Conservation (phyloP, 768 basidiomycete species). For the Pholiota molesta region DNA sequence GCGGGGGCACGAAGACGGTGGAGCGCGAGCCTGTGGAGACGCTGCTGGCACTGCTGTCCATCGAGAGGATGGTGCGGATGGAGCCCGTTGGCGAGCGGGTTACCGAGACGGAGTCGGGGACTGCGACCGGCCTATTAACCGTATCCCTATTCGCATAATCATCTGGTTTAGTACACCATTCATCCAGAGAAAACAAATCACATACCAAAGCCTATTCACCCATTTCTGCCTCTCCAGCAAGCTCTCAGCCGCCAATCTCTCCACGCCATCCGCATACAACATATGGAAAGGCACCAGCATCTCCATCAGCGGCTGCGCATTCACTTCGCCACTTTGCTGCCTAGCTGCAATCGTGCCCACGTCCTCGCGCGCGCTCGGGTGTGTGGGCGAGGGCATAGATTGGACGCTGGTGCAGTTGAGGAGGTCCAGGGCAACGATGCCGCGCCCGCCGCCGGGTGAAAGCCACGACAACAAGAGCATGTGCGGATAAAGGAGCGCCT, state of each 20-base stretch:
- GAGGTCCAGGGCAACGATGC: constrained; percentile 85
- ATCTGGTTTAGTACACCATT: constrained; percentile 5
- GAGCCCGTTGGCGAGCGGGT: constrained; percentile 58
- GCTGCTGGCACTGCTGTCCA: constrained; percentile 44
- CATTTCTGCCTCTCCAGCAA: constrained; percentile 85
- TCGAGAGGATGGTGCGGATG: constrained; percentile 70
- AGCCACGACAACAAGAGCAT: constrained; percentile 88
- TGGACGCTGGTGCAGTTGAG: constrained; percentile 87
- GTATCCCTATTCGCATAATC: constrained; percentile 63
- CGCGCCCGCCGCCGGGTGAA: constrained; percentile 79
- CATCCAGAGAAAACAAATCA: constrained; percentile 29
- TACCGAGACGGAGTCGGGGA: constrained; percentile 50
- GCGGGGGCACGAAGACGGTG: constrained; percentile 77
- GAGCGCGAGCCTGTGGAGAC: constrained; percentile 62
- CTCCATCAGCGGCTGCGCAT: constrained; percentile 61
- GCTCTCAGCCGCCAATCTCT: constrained; percentile 87
- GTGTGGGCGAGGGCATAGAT: constrained; percentile 78
- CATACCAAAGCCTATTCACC: constrained; percentile 87
- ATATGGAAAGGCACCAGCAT: constrained; percentile 89
- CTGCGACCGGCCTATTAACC: constrained; percentile 56
- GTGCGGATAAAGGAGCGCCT: constrained; percentile 81
- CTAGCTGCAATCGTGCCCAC: constrained; percentile 85
- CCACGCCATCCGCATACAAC: constrained; percentile 87
- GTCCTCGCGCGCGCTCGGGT: constrained; percentile 82
- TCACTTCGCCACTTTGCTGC: constrained; percentile 53